phyloP scores from a whole-genome alignment of 2,329 filamentous ascomycete species.

The Epichloe sp. region DNA sequence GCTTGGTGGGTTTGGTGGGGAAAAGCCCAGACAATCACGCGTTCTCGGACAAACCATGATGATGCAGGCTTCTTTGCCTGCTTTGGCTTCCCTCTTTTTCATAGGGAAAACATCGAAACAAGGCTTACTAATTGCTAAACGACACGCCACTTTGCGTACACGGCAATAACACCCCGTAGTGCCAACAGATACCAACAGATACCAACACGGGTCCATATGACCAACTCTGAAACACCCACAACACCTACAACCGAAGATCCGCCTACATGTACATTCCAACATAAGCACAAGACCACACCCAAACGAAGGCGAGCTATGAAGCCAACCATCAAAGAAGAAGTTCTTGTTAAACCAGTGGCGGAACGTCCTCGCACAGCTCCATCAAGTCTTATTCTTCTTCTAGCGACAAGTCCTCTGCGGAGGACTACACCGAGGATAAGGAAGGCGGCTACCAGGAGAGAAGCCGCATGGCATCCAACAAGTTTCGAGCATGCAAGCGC shows the following conservation, averaged over 20 bases:
- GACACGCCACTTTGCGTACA: not conserved
- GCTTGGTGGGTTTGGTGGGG: no score
- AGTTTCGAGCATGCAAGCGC: constrained; percentile 5
- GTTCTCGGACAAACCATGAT: not conserved
- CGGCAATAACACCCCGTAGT: no score
- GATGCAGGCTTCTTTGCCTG: not conserved
- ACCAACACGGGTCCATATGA: not conserved
- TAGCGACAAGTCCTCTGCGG: not conserved
- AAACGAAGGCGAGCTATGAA: not conserved
- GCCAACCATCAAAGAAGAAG: not conserved
- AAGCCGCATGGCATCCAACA: constrained; percentile 15
- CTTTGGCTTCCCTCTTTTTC: not conserved
- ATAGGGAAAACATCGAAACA: not conserved
- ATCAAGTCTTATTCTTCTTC: not conserved
- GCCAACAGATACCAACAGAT: no score
- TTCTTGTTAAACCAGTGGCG: not conserved
- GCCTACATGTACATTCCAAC: not conserved
- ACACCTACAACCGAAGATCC: not conserved
- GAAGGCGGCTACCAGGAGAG: constrained; percentile 6
- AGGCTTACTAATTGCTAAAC: not conserved
- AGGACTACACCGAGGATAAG: not conserved
- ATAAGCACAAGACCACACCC: no score
- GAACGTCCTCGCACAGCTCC: not conserved
- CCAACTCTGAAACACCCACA: not conserved
- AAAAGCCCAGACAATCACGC: not conserved